These are phyloP conservation scores for Pythium dissimile DNA, from an alignment of 352 stramenopile species.

Conservation along the genomic window DNA sequence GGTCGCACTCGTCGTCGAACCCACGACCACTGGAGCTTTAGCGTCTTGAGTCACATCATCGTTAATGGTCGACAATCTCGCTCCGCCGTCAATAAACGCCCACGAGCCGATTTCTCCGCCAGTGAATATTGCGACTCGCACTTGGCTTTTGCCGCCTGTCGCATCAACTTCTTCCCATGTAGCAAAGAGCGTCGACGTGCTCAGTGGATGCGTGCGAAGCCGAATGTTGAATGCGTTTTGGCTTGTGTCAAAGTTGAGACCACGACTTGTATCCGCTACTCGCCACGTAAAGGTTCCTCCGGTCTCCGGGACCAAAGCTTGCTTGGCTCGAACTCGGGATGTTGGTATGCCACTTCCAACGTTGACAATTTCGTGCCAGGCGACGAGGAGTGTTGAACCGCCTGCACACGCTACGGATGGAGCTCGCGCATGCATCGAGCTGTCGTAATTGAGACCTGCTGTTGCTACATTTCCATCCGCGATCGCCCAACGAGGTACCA, in stretches of 20 bases:
- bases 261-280: conserved; percentile 27
- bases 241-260: conserved; percentile 42
- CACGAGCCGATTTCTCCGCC: conserved; percentile 20
- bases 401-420: conserved; percentile 43
- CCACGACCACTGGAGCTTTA: conserved; percentile 23
- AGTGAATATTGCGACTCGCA: conserved; percentile 36
- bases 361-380: conserved; percentile 44
- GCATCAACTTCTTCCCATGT: conserved; percentile 51
- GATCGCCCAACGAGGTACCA: conserved; percentile 38
- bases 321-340: conserved; percentile 33
- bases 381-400: conserved; percentile 34
- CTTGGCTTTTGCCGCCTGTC: conserved; percentile 27
- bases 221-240: conserved; percentile 44
- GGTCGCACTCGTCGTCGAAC: neutral
- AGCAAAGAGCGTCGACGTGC: conserved; percentile 26
- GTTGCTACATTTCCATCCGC: conserved; percentile 42
- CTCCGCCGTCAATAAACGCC: conserved; percentile 42
- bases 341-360: neutral
- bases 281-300: conserved; percentile 23
- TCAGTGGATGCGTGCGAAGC: conserved; percentile 24
- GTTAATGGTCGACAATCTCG: conserved; percentile 36
- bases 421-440: conserved; percentile 17
- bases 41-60: conserved; percentile 31
- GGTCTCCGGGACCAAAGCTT: neutral
- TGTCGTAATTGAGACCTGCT: conserved; percentile 39